Conservation (phyloP, 2,329 filamentous ascomycete species). For the Lomentospora prolificans region DNA sequence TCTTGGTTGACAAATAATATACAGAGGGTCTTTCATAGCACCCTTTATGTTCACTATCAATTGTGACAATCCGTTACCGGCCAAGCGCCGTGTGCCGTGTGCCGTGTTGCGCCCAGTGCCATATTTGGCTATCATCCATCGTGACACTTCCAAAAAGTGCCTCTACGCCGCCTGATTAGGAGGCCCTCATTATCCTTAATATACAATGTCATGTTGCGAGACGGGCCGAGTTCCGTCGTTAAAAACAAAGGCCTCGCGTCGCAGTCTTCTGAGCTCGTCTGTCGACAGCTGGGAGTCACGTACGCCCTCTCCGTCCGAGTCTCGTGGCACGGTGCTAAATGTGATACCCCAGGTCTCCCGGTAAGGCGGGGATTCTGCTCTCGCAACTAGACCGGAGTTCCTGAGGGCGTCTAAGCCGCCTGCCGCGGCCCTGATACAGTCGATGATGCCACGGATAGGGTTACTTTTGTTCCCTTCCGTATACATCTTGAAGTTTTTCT, state of each 20-base stretch:
- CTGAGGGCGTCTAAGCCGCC: constrained; percentile 42
- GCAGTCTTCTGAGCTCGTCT: constrained; percentile 63
- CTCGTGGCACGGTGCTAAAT: background rate
- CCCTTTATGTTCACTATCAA: too few species aligned
- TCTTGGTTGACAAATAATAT: constrained; percentile 2
- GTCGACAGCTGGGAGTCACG: constrained; percentile 40
- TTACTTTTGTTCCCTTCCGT: constrained; percentile 31
- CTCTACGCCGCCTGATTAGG: background rate
- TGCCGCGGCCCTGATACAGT: constrained; percentile 35
- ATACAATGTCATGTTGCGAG: constrained; percentile 68
- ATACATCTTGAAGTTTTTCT: constrained; percentile 44
- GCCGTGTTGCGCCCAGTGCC: constrained; percentile 1
- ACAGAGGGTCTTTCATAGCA: background rate
- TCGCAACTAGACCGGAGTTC: constrained; percentile 37
- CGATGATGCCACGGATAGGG: constrained; percentile 42
- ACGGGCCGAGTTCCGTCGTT: constrained; percentile 75
- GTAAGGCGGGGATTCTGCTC: constrained; percentile 17
- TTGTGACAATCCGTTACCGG: too few species aligned
- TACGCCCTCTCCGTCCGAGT: background rate
- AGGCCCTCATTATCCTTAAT: constrained; percentile 21
- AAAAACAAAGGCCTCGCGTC: constrained; percentile 83
- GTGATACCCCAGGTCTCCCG: constrained; percentile 15
- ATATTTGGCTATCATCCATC: constrained; percentile 1
- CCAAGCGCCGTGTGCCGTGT: constrained; percentile 3
- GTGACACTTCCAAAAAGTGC: background rate